Base-by-base conservation (phyloP, 2,329 filamentous ascomycete genomes). In the Colletotrichum trifolii region DNA sequence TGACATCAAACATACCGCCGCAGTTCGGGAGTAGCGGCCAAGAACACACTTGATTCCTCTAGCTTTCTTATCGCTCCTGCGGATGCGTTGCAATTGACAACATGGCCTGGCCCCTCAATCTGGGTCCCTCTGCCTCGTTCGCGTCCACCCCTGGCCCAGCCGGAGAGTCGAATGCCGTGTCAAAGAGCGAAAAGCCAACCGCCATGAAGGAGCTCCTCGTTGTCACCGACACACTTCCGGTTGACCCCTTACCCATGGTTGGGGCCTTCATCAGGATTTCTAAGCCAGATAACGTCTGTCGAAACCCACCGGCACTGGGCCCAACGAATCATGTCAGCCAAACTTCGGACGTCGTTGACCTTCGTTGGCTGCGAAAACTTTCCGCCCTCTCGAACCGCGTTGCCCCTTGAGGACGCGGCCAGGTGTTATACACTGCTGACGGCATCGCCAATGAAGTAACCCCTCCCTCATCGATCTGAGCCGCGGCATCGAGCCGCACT, bases 401-500 rank as follows among this genome's bases (percentile, higher is more conserved):
- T 34, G 15, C 42, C 33, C 42, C 42, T 25, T 59, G 54, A 12
- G 15, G 57, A 13, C 15, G 35, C 45, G 15, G 13, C 13, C 17
- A 9, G 43, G 43, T 17, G 15, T 10, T 46, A 15, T 25, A 10
- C 39, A 40, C 39, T 6, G 25, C 25, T 25, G 39, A 40, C 10
- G 9, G 39, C 13, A 40, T 40, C 39, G 13, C 13, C 36, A 53
- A 53, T 9, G 49, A 17, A 25, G 25, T 25, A 25, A 45, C 12
- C 35, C 48, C 48, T 43, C 43, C 17, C 34, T 47, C 38, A 39
- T 42, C 52, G 46, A 53, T 48, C 42, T 63, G 58, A 65, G 33
- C 46, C 59, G 52, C 63, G 58, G 53, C 58, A 56, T 62, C 42
- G 47, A 66, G 57, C 58, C 58, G 58, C 53, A 62, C 58, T 57